Base-by-base conservation (phyloP, 2,329 filamentous ascomycete genomes). In the Ophiostoma ulmi region DNA sequence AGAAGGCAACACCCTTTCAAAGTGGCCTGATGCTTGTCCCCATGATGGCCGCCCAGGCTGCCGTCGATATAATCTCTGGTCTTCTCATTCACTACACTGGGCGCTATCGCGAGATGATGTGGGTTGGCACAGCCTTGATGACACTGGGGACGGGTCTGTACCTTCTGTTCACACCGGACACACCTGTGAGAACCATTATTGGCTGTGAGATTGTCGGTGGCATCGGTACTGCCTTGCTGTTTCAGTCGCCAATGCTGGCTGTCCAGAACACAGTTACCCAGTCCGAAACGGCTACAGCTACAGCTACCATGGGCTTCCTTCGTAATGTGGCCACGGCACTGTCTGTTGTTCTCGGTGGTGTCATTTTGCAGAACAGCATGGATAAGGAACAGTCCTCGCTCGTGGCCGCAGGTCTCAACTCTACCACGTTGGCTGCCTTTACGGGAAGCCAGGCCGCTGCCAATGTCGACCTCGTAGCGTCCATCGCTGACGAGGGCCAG, bases 311-410 rank as follows among this genome's bases (percentile, higher is more conserved):
- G 75, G 79, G 80, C 11, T 88, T 88, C 75, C 76, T 86, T 44
- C 81, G 86, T 36, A 83, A 84, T 74, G 80, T 93, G 3, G 88
- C 88, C 11, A 91, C 88, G 0, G 85, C 88, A 2, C 85, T 89
- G 26, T 88, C 88, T 0, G 85, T 93, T 69, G 90, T 92, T 1
- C 83, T 93, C 55, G 91, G 91, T 35, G 88, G 90, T n/a, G 90
- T 92, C 65, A 85, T 94, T 52, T 93, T 94, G 80, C 89, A 92
- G 79, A 93, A 94, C 77, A 81, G 85, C 72, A 91, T 93, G 88
- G 80, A 87, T 73, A 82, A 81, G 66, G 66, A 72, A 52, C 72
- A 73, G 66, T 35, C 66, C 14, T 22, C 35, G 66, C 72, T 73
- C n/a, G 85, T 87, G 74, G 81, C 65, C 1, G 72, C 72, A 3